phyloP scores from a whole-genome alignment of 345 rosid genomes.

The Eucalyptus microcorys region DNA sequence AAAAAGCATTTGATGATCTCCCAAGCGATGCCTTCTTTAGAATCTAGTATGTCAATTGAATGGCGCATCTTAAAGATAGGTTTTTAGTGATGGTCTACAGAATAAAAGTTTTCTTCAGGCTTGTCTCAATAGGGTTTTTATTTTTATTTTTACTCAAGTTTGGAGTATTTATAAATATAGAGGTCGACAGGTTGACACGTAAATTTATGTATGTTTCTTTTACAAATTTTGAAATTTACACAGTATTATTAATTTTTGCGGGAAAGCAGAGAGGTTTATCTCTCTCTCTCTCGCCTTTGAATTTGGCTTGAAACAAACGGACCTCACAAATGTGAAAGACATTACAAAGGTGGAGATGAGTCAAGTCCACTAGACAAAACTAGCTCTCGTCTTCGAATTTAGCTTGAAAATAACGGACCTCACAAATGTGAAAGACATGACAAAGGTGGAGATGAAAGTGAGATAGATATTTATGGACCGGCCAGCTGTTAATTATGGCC shows the following conservation, averaged over 20 bases:
- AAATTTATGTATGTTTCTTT: no score
- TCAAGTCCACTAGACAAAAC: no score
- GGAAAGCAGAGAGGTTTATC: neutral
- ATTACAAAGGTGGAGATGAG: no score
- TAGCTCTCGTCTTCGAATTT: neutral
- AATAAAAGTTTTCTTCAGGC: neutral
- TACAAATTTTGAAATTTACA: neutral
- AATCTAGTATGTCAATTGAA: neutral
- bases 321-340: no score
- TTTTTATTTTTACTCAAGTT: neutral
- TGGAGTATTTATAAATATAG: neutral
- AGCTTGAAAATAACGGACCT: neutral
- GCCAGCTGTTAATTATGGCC: no score
- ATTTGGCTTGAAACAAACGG: no score
- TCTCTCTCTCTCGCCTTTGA: neutral
- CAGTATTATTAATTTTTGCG: neutral
- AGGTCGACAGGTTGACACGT: neutral
- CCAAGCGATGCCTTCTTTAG: neutral
- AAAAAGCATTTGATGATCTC: neutral
- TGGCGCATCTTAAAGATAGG: neutral
- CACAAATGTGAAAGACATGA: neutral
- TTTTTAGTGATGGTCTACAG: no score
- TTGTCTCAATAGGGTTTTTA: neutral
- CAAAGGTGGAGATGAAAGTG: neutral
- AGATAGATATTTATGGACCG: no score